Base-by-base conservation (phyloP, 805 yeast genomes). In the Wickerhamiella hasegawae region DNA sequence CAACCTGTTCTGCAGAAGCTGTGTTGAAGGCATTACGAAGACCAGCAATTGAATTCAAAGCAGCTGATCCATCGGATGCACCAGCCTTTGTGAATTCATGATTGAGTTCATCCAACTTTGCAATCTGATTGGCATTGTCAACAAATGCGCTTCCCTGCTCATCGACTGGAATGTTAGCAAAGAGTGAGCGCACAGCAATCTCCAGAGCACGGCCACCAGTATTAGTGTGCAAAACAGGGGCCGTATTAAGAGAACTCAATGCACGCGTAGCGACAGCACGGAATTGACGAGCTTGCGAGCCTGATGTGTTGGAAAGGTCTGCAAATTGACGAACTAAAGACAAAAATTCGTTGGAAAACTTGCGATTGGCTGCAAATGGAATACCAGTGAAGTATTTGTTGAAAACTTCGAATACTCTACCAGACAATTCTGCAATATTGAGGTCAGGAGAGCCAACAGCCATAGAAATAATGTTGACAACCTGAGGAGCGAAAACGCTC, bases 401-500 rank as follows among this genome's bases (percentile, higher is more conserved):
- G 36, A 71, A 66, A 11, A 49, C 43, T 12, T 35, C 39, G 37
- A 57, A 60, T 35, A 53, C 44, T 21, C 35, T 28, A 18, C 39
- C 32, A 3, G 52, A 45, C 22, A 41, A 44, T 23, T 74, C 76
- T 34, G 74, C 63, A 2, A 82, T 61, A 0, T 73, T 59, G 29
- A 74, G 54, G 47, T 85, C 97, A 16, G 65, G 65, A 18, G 73
- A 63, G 12, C 58, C 44, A 30, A 78, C 46, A 12, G 76, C 66
- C 8, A 62, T 51, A 18, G 52, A 53, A 49, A 85, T 60, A 18
- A 85, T 74, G 16, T 63, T 59, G 33, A 81, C 65, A 14, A 79
- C 73, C 46, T 75, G 70, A 18, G 61, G 64, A 1, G 94, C 85
- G 59, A 83, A 76, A 22, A 83, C 76, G 42, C 80, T 83, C 52